These are phyloP conservation scores for Microbotryum silenes-acaulis DNA, from an alignment of 1,284 basidiomycete species.

Conservation along the genomic window DNA sequence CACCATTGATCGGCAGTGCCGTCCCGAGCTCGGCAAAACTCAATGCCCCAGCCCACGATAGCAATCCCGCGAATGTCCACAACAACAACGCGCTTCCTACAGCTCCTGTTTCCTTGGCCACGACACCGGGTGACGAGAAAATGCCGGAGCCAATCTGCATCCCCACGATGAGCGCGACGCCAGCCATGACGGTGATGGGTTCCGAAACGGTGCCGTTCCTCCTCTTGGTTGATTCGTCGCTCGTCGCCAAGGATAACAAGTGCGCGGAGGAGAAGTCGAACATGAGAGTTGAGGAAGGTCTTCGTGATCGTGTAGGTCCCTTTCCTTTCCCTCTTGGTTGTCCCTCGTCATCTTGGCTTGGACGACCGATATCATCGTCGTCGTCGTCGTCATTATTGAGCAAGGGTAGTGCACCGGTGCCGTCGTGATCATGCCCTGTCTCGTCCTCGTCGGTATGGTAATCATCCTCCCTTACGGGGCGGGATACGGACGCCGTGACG, in stretches of 20 bases:
- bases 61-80: slow-evolving; percentile 45
- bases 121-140: slow-evolving; percentile 69
- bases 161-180: slow-evolving; percentile 24
- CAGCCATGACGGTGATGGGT: slow-evolving; percentile 9
- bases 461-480: too few species aligned
- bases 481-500: too few species aligned
- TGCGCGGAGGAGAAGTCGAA: slow-evolving; percentile 11
- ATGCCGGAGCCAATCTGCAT: slow-evolving; percentile 57
- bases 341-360: not conserved
- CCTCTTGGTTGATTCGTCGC: not conserved
- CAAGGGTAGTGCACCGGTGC: not conserved
- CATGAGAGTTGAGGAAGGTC: slow-evolving; percentile 11
- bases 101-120: slow-evolving; percentile 71
- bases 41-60: slow-evolving; percentile 73
- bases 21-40: slow-evolving; percentile 56
- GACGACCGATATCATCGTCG: slow-evolving; percentile 7
- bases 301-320: not conserved
- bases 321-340: not conserved
- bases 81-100: slow-evolving; percentile 33
- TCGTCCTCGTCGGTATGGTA: too few species aligned
- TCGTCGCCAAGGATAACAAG: slow-evolving; percentile 6
- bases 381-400: slow-evolving; percentile 6
- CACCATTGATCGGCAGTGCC: slow-evolving; percentile 72
- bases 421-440: not conserved
- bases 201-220: slow-evolving; percentile 4